Conservation (phyloP, 2,329 filamentous ascomycete genomes). For the Fusarium oligoseptatum region DNA sequence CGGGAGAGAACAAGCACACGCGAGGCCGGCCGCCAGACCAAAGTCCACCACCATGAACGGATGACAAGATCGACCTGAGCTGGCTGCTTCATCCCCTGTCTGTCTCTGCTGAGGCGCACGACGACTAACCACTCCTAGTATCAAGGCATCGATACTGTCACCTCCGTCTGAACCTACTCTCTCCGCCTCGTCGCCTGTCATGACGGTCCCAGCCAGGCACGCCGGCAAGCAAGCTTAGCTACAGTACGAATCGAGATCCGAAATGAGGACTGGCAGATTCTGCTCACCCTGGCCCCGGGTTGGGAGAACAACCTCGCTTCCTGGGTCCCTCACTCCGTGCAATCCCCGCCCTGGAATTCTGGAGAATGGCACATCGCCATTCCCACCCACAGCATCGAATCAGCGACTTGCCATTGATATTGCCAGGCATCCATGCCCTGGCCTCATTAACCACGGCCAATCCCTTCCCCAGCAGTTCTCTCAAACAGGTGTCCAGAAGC, state of each 20-base stretch:
- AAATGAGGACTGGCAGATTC: slow-evolving; percentile 21
- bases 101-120: slow-evolving; percentile 21
- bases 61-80: slow-evolving; percentile 10
- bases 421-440: slow-evolving; percentile 13
- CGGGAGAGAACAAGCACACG: slow-evolving; percentile 28
- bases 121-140: slow-evolving; percentile 23
- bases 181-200: slow-evolving; percentile 2
- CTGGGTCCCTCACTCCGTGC: slow-evolving; percentile 9
- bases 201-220: slow-evolving; percentile 6
- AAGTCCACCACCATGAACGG: background rate
- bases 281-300: slow-evolving; percentile 20
- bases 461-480: slow-evolving; percentile 21
- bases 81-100: slow-evolving; percentile 20
- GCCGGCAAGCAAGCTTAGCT: slow-evolving; percentile 4
- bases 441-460: slow-evolving; percentile 11
- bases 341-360: slow-evolving; percentile 34
- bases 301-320: slow-evolving; percentile 17
- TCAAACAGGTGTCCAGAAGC: slow-evolving; percentile 10
- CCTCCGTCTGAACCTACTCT: slow-evolving; percentile 7
- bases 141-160: slow-evolving; percentile 22
- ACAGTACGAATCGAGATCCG: slow-evolving; percentile 31
- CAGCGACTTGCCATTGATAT: slow-evolving; percentile 33
- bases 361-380: slow-evolving; percentile 40
- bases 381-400: slow-evolving; percentile 35
- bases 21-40: background rate